These are phyloP conservation scores for Agroathelia rolfsii DNA, from an alignment of 1,284 basidiomycete species.

Conservation along the genomic window DNA sequence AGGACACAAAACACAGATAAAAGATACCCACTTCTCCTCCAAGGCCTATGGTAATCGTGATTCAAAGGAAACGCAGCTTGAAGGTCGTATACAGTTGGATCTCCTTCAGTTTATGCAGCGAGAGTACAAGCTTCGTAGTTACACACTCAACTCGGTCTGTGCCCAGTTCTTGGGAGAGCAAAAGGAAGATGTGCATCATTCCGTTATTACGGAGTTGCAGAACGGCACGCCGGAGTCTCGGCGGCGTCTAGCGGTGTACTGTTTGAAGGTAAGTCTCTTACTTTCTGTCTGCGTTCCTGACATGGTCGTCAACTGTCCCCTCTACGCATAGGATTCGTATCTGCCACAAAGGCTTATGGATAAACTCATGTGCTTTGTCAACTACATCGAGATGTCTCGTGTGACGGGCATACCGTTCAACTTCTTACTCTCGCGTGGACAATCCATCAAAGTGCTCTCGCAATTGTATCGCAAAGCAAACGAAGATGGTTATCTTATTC, in stretches of 20 bases:
- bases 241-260: conserved; percentile 87
- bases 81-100: conserved; percentile 89
- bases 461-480: conserved; percentile 88
- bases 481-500: conserved; percentile 80
- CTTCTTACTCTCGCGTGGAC: conserved; percentile 81
- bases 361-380: conserved; percentile 96
- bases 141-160: conserved; percentile 92
- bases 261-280: conserved; percentile 64
- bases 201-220: conserved; percentile 92
- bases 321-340: conserved; percentile 81
- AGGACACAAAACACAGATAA: conserved; percentile 72
- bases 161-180: conserved; percentile 94
- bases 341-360: conserved; percentile 89
- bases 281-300: conserved; percentile 2
- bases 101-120: conserved; percentile 93
- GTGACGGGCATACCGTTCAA: conserved; percentile 98
- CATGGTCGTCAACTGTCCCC: too few relatives aligned
- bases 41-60: conserved; percentile 93
- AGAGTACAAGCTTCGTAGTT: conserved; percentile 90
- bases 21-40: conserved; percentile 91
- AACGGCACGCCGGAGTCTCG: conserved; percentile 89
- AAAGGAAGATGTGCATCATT: conserved; percentile 96
- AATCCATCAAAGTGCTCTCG: conserved; percentile 94
- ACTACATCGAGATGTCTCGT: conserved; percentile 92
- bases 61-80: conserved; percentile 84